Base-by-base conservation (phyloP, 768 basidiomycete genomes). In the Phanerochaete sordida region DNA sequence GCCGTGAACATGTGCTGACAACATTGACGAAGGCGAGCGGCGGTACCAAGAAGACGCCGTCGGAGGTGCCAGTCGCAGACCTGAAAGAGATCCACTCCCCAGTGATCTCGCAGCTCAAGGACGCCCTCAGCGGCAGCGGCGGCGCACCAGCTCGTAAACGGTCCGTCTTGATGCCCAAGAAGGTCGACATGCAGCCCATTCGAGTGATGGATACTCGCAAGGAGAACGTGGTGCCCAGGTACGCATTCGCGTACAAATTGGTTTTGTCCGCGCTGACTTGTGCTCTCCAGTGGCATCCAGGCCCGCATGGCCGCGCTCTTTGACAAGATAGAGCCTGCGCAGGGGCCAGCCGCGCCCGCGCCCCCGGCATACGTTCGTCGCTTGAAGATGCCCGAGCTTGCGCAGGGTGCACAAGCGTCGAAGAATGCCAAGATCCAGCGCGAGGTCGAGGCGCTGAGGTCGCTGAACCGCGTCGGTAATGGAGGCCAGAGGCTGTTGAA, bases 361-460 rank as follows among this genome's bases (percentile, higher is more conserved):
- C 31, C 45, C 3, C 30, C 52, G 7, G 43, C 59, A 9, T 39
- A 47, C 31, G 52, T 60, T 11, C 52, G 59, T 43, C 24, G 37
- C 11, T 26, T 60, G 37, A 53, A 39, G 19, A 54, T 39, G 13
- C 59, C 59, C 21, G 59, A 54, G 28, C 52, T 53, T 21, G 15
- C 23, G 7, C 52, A 60, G 2, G 35, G 26, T 15, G 31, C 12
- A 43, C 28, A 56, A 19, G 59, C 33, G 13, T 58, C 57, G 31
- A 31, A 43, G 30, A 28, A 56, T 31, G 4, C 0, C 16, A 8
- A 24, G 16, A 56, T 54, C 23, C 52, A 56, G 53, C 52, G 53
- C 30, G 59, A 60, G 52, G 33, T 60, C 8, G 59, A 60, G 45
- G 59, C 31, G 26, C 45, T 60, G 2, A 23, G 59, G n/a, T 33